Conservation (phyloP, 139 green algal species). For the Auxenochlorella protothecoides region DNA sequence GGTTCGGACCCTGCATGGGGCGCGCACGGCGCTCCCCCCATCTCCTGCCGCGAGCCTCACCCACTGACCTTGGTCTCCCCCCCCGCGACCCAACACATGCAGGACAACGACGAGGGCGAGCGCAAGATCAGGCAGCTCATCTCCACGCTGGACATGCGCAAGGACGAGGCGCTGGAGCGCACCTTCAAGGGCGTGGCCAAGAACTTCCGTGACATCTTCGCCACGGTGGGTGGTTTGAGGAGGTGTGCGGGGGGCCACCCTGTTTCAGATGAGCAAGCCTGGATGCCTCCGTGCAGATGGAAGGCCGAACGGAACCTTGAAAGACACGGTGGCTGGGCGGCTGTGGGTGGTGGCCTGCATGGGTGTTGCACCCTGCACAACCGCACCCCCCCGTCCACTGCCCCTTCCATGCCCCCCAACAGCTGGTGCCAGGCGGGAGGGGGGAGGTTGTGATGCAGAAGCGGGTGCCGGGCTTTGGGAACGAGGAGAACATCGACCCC, state of each 20-base stretch:
- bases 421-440: slow-evolving; percentile 73
- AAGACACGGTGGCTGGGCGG: neutral
- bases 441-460: slow-evolving; percentile 82
- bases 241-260: slow-evolving; percentile 17
- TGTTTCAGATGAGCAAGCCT: neutral
- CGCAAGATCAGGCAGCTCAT: slow-evolving; percentile 81
- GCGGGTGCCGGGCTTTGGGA: slow-evolving; percentile 19
- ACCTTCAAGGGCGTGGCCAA: slow-evolving; percentile 95
- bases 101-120: slow-evolving; percentile 41
- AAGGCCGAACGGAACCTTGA: neutral
- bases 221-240: slow-evolving; percentile 17
- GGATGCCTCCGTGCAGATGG: too few relatives aligned
- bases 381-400: neutral
- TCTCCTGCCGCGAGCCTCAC: too few relatives aligned
- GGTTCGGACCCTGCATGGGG: neutral
- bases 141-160: slow-evolving; percentile 78
- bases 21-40: too few relatives aligned
- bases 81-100: neutral
- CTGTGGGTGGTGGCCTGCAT: neutral
- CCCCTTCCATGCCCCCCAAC: slow-evolving; percentile 2
- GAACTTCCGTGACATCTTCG: slow-evolving; percentile 90
- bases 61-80: too few relatives aligned
- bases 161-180: slow-evolving; percentile 93
- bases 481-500: slow-evolving; percentile 33
- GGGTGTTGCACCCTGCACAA: neutral